Evolutionary conservation across 2,329 filamentous ascomycete species (phyloP), one percentile per base, ranked within the genome.

Genomic region (Metarhizium rileyi): DNA sequence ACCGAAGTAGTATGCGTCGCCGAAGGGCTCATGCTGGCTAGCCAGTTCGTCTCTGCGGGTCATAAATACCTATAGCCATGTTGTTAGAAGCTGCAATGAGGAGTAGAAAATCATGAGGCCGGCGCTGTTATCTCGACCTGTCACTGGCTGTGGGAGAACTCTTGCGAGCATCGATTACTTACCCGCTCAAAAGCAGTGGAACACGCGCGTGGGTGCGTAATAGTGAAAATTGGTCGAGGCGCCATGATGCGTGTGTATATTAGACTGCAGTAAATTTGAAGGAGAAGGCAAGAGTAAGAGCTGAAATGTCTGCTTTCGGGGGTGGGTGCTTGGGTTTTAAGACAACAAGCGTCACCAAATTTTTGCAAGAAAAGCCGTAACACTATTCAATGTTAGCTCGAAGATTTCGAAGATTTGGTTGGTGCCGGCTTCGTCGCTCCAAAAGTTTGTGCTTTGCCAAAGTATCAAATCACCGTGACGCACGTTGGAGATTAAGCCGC

Each of bases 171-270:
- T 48, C 38, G 44, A 50, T 33, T 52, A 70, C 77, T 63, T 75
- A 94, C 91, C 69, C 91, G 78, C 75, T 98, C 93, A 72, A 97
- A 98, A 27, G 93, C 93, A 45, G 93, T 97, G 50, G 90, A 96
- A 74, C 90, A 96, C 56, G 91, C 89, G 69, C 93, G 79, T 33
- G 93, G 93, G 70, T 97, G 91, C 60, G 93, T 97, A 51, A 85
- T 89, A 62, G 93, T 83, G 66, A 97, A 97, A 66, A 97, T 87
- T 36, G 93, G 51, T 52, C 36, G 44, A 8, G 45, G 48, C 3
- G 48, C 51, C 51, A 52, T 52, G 42, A 35, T 50, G 33, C n/a
- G n/a, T 18, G 9, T 20, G 18, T 9, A 16, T 36, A 14, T 36
- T 41, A 27, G n/a, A 26, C n/a, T 6, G 7, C 7, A 26, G 9